Evolutionary conservation across 2,329 filamentous ascomycete genomes (phyloP).

Genomic region (Arthrinium phaeospermum): DNA sequence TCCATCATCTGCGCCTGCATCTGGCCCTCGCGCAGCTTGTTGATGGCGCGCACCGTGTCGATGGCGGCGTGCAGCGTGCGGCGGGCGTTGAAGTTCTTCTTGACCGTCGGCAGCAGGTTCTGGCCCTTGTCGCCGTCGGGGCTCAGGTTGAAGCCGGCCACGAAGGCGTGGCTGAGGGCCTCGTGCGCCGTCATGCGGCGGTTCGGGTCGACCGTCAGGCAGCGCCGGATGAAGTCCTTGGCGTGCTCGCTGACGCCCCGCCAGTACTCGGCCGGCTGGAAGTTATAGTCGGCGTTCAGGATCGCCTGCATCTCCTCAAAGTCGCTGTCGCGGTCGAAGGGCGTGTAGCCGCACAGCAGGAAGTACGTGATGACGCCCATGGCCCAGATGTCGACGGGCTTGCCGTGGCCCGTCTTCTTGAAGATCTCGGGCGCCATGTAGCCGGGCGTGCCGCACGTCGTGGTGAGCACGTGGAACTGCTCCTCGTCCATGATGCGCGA

Average conservation of each 20-base stretch:
- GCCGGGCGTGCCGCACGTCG: constrained; percentile 94
- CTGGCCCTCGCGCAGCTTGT: constrained; percentile 71
- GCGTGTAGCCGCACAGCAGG: constrained; percentile 95
- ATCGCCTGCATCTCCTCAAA: constrained; percentile 99
- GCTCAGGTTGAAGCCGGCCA: constrained; percentile 56
- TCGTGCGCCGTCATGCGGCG: constrained; percentile 91
- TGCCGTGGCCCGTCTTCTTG: constrained; percentile 97
- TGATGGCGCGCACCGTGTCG: constrained; percentile 73
- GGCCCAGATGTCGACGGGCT: constrained; percentile 98
- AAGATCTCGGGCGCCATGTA: constrained; percentile 99
- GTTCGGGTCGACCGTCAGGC: constrained; percentile 87
- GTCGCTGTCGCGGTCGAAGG: constrained; percentile 96
- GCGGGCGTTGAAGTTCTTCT: constrained; percentile 77
- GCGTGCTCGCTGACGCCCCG: constrained; percentile 85
- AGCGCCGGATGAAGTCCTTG: constrained; percentile 90
- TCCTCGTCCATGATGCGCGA: constrained; percentile 99
- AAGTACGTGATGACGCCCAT: constrained; percentile 99
- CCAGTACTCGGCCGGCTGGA: constrained; percentile 96
- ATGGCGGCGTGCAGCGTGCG: constrained; percentile 73
- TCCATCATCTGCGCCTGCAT: constrained; percentile 62
- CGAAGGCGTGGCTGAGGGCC: constrained; percentile 70
- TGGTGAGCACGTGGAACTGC: constrained; percentile 96
- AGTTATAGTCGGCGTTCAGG: constrained; percentile 93
- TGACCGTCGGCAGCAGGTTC: constrained; percentile 71
- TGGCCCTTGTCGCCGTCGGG: constrained; percentile 57